phyloP scores from a whole-genome alignment of 129 eudicot species.

The Lactuca sativa region DNA sequence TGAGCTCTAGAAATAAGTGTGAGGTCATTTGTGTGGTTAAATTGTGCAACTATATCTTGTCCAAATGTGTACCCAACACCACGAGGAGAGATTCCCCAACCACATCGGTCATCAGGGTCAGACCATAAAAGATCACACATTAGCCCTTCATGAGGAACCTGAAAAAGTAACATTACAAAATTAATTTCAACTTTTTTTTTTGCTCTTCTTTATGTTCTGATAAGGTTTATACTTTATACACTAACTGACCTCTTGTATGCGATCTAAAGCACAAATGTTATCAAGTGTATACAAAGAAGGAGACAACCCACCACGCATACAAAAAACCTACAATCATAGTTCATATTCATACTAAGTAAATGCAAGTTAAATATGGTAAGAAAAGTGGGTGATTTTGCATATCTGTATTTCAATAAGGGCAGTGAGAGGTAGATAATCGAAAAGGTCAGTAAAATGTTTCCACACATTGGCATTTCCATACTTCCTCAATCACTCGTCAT shows the following conservation, averaged over 20 bases:
- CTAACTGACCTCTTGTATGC: constrained; percentile 76
- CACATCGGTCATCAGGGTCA: constrained; percentile 50
- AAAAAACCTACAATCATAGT: constrained; percentile 57
- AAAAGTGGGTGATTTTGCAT: not conserved
- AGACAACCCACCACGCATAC: constrained; percentile 93
- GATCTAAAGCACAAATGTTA: constrained; percentile 83
- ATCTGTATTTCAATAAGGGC: constrained; percentile 94
- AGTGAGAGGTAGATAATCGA: constrained; percentile 82
- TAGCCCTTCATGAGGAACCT: constrained; percentile 57
- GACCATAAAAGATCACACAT: constrained; percentile 53
- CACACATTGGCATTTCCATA: constrained; percentile 86
- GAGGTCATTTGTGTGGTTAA: constrained; percentile 48
- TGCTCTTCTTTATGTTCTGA: not conserved
- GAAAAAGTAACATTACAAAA: constrained; percentile 5
- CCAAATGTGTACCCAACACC: constrained; percentile 51
- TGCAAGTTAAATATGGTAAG: constrained; percentile 8
- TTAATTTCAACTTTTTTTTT: not conserved
- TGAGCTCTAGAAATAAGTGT: constrained; percentile 45
- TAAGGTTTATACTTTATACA: not conserved
- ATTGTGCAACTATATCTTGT: constrained; percentile 43
- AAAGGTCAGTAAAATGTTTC: constrained; percentile 84
- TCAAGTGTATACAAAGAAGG: constrained; percentile 90
- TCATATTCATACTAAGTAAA: constrained; percentile 6
- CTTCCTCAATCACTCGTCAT: constrained; percentile 87
- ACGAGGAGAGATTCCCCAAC: constrained; percentile 57